phyloP scores from a whole-genome alignment of 345 rosid species.

The Brassica juncea region DNA sequence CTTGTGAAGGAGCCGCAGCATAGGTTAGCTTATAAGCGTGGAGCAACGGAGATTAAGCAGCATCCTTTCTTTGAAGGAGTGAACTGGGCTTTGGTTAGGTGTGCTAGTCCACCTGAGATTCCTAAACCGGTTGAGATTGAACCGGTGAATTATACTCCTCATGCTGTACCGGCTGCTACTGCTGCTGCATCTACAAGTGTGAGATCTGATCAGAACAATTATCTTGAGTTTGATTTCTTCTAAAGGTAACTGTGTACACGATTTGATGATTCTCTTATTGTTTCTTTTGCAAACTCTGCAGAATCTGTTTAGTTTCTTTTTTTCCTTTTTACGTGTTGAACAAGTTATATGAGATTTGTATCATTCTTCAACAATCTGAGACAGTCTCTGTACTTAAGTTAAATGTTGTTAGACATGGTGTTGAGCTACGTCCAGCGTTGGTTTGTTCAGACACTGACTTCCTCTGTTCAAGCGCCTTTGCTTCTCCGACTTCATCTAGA shows the following conservation, averaged over 20 bases:
- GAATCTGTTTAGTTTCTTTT: slow-evolving; percentile 27
- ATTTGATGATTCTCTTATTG: slow-evolving; percentile 27
- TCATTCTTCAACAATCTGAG: slow-evolving; percentile 30
- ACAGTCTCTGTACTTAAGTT: slow-evolving; percentile 18
- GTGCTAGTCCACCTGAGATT: slow-evolving; percentile 79
- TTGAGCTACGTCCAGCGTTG: slow-evolving; percentile 70
- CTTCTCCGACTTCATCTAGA: slow-evolving; percentile 81
- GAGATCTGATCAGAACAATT: slow-evolving; percentile 57
- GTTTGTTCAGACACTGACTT: slow-evolving; percentile 68
- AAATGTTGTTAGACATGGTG: slow-evolving; percentile 42
- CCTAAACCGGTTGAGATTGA: slow-evolving; percentile 72
- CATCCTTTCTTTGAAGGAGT: slow-evolving; percentile 86
- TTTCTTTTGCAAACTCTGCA: slow-evolving; percentile 19
- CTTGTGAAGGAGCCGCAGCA: slow-evolving; percentile 82
- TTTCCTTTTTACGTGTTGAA: slow-evolving; percentile 19
- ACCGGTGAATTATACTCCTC: slow-evolving; percentile 38
- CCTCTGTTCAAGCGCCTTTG: slow-evolving; percentile 73
- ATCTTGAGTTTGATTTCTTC: slow-evolving; percentile 79
- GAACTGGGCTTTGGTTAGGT: slow-evolving; percentile 84
- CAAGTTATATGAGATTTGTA: slow-evolving; percentile 33
- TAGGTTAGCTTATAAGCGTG: slow-evolving; percentile 72
- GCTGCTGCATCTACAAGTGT: slow-evolving; percentile 44
- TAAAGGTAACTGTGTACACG: slow-evolving; percentile 34
- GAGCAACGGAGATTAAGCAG: slow-evolving; percentile 80
- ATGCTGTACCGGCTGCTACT: slow-evolving; percentile 21